Percentiles rank a stretch among this genome's conserved stretches.
phyloP scores from a whole-genome alignment of 331 rosid genomes.

The Acacia pycnantha region DNA sequence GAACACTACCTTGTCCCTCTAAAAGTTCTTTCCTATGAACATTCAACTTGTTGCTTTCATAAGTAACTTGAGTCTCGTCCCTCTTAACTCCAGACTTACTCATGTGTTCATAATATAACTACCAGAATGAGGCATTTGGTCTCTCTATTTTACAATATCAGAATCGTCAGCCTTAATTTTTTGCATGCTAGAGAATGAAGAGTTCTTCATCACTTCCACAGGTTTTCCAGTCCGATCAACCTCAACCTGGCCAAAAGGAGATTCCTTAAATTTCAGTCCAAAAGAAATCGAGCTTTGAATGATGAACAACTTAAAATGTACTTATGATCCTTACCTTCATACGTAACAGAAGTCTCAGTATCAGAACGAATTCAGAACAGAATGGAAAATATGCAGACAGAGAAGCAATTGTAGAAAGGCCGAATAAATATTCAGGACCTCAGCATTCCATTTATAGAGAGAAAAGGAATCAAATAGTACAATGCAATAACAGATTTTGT shows the following conservation, averaged over 20 bases:
- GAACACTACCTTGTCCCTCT: neutral
- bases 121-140: slow-evolving; percentile 44
- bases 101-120: slow-evolving; percentile 32
- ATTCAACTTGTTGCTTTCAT: slow-evolving; percentile 37
- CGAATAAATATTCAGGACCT: too few relatives aligned
- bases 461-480: too few relatives aligned
- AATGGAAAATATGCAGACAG: too few relatives aligned
- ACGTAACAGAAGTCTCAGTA: too few relatives aligned
- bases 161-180: slow-evolving; percentile 40
- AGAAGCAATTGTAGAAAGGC: too few relatives aligned
- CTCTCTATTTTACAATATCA: slow-evolving; percentile 44
- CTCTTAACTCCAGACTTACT: slow-evolving; percentile 46
- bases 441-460: too few relatives aligned
- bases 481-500: too few relatives aligned
- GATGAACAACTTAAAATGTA: too few relatives aligned
- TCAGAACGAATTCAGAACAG: too few relatives aligned
- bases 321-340: neutral
- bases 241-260: slow-evolving; percentile 36
- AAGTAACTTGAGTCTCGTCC: slow-evolving; percentile 37
- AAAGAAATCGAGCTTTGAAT: neutral
- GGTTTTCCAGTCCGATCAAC: slow-evolving; percentile 36
- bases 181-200: slow-evolving; percentile 37
- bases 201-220: slow-evolving; percentile 39
- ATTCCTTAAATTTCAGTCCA: slow-evolving; percentile 43
- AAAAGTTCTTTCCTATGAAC: slow-evolving; percentile 31